Percentiles rank a stretch among this genome's conserved stretches.
These are phyloP conservation scores for Venturia asperata DNA, from an alignment of 2,329 filamentous ascomycete species.

Conservation along the genomic window DNA sequence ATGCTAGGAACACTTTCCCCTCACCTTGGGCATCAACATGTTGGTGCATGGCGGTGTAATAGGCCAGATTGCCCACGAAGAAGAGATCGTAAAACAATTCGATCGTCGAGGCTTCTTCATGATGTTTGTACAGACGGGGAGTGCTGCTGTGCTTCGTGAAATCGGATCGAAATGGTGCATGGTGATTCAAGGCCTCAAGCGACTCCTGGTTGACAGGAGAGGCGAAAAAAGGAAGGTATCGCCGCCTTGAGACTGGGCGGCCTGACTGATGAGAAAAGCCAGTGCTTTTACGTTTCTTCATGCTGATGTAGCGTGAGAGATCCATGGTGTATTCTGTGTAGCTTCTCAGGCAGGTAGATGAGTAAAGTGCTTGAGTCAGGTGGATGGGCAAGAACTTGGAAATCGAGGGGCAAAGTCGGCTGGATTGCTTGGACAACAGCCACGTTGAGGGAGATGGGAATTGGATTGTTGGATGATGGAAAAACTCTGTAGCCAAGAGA, in stretches of 20 bases:
- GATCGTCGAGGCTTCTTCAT: conserved; percentile 40
- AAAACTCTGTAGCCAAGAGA: neutral
- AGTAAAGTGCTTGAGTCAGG: neutral
- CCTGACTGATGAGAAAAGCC: neutral
- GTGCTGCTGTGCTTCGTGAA: conserved; percentile 4
- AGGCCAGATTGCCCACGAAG: conserved; percentile 54
- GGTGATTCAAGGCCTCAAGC: neutral
- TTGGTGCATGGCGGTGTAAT: conserved; percentile 48
- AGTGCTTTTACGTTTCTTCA: conserved; percentile 7
- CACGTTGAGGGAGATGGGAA: neutral
- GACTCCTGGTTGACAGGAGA: conserved; percentile 1
- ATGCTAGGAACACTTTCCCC: neutral
- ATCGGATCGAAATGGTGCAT: neutral
- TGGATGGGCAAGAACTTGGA: neutral
- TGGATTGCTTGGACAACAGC: neutral
- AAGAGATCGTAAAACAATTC: conserved; percentile 51
- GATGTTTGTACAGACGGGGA: conserved; percentile 8
- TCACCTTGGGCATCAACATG: conserved; percentile 36
- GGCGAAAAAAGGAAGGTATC: conserved; percentile 10
- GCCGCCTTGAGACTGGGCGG: neutral
- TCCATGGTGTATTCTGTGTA: neutral
- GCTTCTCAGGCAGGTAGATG: neutral
- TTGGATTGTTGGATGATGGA: neutral
- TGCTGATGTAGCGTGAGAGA: conserved; percentile 9
- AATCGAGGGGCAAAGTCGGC: neutral